phyloP scores from a whole-genome alignment of 768 basidiomycete genomes.

The Termitomyces eurrhizus region DNA sequence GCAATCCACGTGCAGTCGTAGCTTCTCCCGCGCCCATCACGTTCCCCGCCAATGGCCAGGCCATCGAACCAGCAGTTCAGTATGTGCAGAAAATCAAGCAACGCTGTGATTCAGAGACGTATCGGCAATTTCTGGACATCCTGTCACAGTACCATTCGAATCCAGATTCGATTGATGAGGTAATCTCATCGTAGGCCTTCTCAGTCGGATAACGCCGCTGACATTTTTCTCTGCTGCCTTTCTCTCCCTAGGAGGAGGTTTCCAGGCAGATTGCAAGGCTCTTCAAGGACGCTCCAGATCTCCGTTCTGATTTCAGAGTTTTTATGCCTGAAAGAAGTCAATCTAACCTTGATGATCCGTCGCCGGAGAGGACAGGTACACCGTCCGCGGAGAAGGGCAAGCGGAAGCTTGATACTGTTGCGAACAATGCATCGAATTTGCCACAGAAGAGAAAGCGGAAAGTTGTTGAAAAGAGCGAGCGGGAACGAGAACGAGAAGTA shows the following conservation, averaged over 20 bases:
- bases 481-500: slow-evolving; percentile 31
- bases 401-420: slow-evolving; percentile 33
- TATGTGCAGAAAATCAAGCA: slow-evolving; percentile 98
- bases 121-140: slow-evolving; percentile 75
- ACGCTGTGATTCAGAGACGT: slow-evolving; percentile 87
- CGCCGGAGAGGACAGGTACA: slow-evolving; percentile 29
- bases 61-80: slow-evolving; percentile 79
- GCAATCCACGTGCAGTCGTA: slow-evolving; percentile 8
- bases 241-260: slow-evolving; percentile 51
- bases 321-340: slow-evolving; percentile 68
- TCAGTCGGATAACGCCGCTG: slow-evolving; percentile 12
- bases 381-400: slow-evolving; percentile 37
- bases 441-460: slow-evolving; percentile 73
- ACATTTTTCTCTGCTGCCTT: slow-evolving; percentile 1
- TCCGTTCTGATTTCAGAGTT: slow-evolving; percentile 68
- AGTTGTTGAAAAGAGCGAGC: slow-evolving; percentile 41
- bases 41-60: slow-evolving; percentile 35
- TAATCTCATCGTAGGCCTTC: slow-evolving; percentile 19
- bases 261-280: slow-evolving; percentile 62
- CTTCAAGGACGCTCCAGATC: slow-evolving; percentile 73
- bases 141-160: slow-evolving; percentile 59
- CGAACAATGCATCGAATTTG: slow-evolving; percentile 33
- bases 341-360: slow-evolving; percentile 42
- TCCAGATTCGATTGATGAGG: slow-evolving; percentile 61
- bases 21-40: slow-evolving; percentile 32